Evolutionary conservation across 2,329 filamentous ascomycete species (phyloP).

Genomic region (Xylaria digitata): DNA sequence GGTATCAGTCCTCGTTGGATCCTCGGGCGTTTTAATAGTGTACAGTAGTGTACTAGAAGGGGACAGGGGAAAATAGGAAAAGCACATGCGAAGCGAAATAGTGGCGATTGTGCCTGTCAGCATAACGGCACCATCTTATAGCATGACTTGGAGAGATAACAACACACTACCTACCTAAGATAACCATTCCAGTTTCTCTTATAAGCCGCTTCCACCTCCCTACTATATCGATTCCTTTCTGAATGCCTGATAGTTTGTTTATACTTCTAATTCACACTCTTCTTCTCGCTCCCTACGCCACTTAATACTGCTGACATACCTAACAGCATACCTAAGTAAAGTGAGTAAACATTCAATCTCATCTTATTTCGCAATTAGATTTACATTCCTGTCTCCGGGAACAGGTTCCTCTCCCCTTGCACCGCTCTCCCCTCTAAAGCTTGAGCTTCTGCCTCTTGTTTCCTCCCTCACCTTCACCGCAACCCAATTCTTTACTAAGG

Average conservation of each 20-base stretch:
- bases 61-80: neutral
- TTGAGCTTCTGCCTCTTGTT: constrained; percentile 16
- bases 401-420: neutral
- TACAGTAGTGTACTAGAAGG: too few species aligned
- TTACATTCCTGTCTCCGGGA: constrained; percentile 16
- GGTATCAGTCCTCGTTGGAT: constrained; percentile 13
- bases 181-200: constrained; percentile 3
- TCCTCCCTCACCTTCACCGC: neutral
- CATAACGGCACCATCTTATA: neutral
- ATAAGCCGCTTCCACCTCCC: constrained; percentile 22
- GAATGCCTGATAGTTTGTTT: constrained; percentile 1
- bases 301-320: neutral
- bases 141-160: neutral
- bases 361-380: constrained; percentile 14
- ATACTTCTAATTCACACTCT: neutral
- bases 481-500: neutral
- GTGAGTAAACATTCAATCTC: constrained; percentile 8
- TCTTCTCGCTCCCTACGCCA: neutral
- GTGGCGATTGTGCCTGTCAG: neutral
- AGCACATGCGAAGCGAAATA: constrained; percentile 34
- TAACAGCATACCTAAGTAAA: neutral
- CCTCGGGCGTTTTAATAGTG: constrained; percentile 16
- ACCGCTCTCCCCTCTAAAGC: constrained; percentile 12
- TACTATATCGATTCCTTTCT: neutral
- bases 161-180: constrained; percentile 1